Conservation (phyloP, 306 rosid species). For the Glycine soja region DNA sequence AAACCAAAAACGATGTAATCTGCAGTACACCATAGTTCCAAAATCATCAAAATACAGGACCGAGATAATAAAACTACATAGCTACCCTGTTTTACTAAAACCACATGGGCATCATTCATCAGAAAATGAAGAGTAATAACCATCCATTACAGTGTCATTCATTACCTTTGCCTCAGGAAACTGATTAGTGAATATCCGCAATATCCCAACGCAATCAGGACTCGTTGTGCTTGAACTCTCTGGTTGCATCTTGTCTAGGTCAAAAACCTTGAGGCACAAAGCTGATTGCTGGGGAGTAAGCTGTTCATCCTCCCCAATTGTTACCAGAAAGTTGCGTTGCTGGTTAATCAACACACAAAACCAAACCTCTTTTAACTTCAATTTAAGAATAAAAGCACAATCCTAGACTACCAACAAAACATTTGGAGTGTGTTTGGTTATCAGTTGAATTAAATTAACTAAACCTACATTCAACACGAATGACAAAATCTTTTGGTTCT, state of each 20-base stretch:
- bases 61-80: neutral
- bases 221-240: constrained; percentile 77
- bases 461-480: too few relatives aligned
- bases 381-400: constrained; percentile 9
- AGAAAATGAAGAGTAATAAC: constrained; percentile 18
- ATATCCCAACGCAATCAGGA: constrained; percentile 96
- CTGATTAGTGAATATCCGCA: constrained; percentile 93
- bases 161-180: constrained; percentile 92
- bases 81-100: constrained; percentile 12
- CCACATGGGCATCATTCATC: neutral
- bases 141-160: constrained; percentile 9
- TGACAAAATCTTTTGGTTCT: too few relatives aligned
- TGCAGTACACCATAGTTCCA: constrained; percentile 55
- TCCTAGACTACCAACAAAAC: neutral
- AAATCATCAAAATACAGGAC: constrained; percentile 31
- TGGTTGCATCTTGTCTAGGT: constrained; percentile 89
- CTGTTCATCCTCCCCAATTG: constrained; percentile 89
- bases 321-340: constrained; percentile 90
- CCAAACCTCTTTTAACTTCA: constrained; percentile 34
- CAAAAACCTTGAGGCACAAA: constrained; percentile 89
- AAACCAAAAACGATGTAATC: constrained; percentile 88
- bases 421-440: neutral
- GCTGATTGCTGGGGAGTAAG: constrained; percentile 79
- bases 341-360: constrained; percentile 52
- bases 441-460: neutral